Conservation (phyloP, 345 rosid species). For the Gossypium rotundifolium region DNA sequence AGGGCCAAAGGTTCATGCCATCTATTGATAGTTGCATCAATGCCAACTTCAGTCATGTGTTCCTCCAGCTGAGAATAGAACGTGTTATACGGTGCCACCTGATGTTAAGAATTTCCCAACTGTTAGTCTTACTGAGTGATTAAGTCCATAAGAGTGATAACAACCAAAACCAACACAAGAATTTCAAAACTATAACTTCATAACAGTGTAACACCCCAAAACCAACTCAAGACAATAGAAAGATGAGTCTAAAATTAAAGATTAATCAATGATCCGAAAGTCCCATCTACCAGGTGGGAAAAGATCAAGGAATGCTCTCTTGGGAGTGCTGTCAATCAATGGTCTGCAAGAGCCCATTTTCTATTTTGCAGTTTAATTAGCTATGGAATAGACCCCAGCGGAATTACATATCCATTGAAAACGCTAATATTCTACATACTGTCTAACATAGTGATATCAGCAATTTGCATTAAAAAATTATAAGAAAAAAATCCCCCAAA, state of each 20-base stretch:
- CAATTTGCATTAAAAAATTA: not conserved
- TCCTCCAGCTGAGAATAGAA: conserved; percentile 84
- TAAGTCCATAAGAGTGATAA: not conserved
- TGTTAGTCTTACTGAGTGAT: not conserved
- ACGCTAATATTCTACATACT: not conserved
- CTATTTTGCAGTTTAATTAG: not conserved
- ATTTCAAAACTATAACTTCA: not conserved
- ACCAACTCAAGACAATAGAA: not conserved
- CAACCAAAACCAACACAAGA: conserved; percentile 18
- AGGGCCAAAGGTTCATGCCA: conserved; percentile 88
- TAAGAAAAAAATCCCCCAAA: not conserved
- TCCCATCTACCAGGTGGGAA: not conserved
- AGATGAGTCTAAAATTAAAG: not conserved
- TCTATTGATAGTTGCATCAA: conserved; percentile 69
- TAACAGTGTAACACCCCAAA: not conserved
- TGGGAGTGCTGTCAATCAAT: not conserved
- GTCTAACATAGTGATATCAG: not conserved
- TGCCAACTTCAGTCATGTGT: conserved; percentile 82
- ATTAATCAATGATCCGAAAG: not conserved
- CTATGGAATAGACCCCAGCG: not conserved
- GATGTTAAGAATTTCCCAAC: conserved; percentile 13
- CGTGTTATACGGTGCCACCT: conserved; percentile 98
- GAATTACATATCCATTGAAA: not conserved
- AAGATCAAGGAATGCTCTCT: not conserved
- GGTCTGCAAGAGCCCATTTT: not conserved